Evolutionary conservation across 176 grass and related monocot species (phyloP), one percentile per base, ranked within the genome.

Genomic region (bread wheat (Triticum aestivum)): DNA sequence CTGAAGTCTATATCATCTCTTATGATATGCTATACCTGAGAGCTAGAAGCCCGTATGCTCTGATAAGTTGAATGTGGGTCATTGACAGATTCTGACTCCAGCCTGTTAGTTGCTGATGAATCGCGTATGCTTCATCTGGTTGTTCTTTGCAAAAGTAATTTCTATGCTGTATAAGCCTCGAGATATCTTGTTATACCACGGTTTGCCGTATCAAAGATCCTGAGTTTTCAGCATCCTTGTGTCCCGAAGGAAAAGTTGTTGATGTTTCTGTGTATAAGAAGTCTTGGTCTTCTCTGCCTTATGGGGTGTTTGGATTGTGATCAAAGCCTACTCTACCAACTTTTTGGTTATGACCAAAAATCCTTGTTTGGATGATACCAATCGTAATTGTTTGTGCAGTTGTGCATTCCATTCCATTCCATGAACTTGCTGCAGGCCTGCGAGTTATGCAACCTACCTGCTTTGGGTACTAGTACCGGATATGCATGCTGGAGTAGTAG

Each of bases 41-140:
- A 0, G 29, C 15, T 52, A 75, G 13, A 47, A 30, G 49, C 73
- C 30, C 47, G 6, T 52, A 75, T 69, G 2, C 35, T 41, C 65
- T 75, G 42, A 56, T 76, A 49, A 15, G 59, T 80, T 26, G 13
- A 56, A 52, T 35, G 14, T 27, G 49, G 69, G 38, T 62, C 42
- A 49, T 42, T 49, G 5, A 45, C 18, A 49, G 1, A n/a, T 61
- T 68, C 45, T 3, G 29, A 52, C 11, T 84, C 54, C 54, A 38
- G 32, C 33, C 14, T 68, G 72, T 66, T 81, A 21, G 52, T 24
- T 87, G 69, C 59, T 56, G 69, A 24, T 42, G 58, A 79, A 75
- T 84, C 17, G 13, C 20, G 2, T 39, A 37, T 47, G 21, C 37
- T 69, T 39, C 15, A 61, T 76, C 56, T 38, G 62, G 47, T 47